These are phyloP conservation scores for Epithemia pelagica DNA, from an alignment of 108 stramenopile genomes.

Conservation along the genomic window DNA sequence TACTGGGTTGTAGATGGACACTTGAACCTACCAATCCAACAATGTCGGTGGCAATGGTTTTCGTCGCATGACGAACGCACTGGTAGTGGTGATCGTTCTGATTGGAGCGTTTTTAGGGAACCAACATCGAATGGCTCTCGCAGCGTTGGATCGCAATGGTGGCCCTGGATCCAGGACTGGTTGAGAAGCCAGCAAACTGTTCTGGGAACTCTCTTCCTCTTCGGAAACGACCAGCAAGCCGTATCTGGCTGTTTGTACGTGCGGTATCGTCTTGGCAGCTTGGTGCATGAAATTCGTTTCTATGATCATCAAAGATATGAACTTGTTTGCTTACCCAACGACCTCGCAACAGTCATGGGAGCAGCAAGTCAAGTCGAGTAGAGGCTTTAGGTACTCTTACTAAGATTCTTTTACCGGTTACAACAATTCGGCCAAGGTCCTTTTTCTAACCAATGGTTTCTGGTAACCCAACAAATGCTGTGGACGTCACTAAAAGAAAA, in stretches of 20 bases:
- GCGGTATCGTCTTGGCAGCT: not conserved
- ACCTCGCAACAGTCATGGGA: not conserved
- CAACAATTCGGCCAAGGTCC: no score
- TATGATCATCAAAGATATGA: not conserved
- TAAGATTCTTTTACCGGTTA: no score
- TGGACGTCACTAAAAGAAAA: no score
- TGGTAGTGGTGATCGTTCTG: not conserved
- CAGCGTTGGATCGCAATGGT: not conserved
- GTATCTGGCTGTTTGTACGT: no score
- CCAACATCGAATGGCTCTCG: not conserved
- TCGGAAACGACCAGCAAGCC: no score
- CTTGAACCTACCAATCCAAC: conserved; percentile 8
- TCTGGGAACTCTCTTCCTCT: no score
- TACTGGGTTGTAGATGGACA: conserved; percentile 7
- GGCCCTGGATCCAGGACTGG: not conserved
- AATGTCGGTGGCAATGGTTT: not conserved
- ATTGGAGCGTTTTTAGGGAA: not conserved
- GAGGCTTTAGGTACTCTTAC: no score
- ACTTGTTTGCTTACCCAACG: not conserved
- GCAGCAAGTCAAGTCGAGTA: not conserved
- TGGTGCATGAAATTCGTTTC: not conserved
- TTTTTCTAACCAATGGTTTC: no score
- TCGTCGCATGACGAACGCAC: not conserved
- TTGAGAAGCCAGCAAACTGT: no score
- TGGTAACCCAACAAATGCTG: no score